Base-by-base conservation (phyloP, 257 asterid species). In the Nicotiana paniculata region DNA sequence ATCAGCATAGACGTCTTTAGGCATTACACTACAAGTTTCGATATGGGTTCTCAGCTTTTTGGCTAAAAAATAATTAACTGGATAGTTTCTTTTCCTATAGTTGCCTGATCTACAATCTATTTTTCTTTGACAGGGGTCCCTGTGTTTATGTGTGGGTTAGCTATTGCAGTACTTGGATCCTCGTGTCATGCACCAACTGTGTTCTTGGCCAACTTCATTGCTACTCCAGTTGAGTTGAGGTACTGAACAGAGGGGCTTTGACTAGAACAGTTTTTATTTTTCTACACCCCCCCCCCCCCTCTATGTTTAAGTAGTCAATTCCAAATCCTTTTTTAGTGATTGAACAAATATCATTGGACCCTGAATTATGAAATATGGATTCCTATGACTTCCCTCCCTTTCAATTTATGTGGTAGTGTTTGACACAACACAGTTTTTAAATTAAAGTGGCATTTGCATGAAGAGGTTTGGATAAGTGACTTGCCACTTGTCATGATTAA, bases 141-240 rank as follows among this genome's bases (percentile, higher is more conserved):
- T 9, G 95, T 95, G 55, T 91, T 95, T 79, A 89, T 93, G 11
- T 95, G 99, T 59, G 99, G 97, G 57, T 35, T 92, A 84, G 96
- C 97, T 77, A 91, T 92, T 84, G 98, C 95, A 11, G 46, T 90
- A 46, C 95, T 92, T 51, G 90, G 98, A 86, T 86, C 96, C 75
- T 85, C 67, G 63, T 92, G 93, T 64, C 96, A 95, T 87, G 97
- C 99, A 83, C 98, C 99, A 33, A 95, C 98, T 55, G 94, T 95
- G 48, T 92, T 95, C 98, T 88, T 93, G 83, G 89, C 98, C 28
- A 95, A 95, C 86, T 92, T 95, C 69, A 85, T 91, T 72, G 97
- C 95, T 35, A 95, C 99, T 75, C 98, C 98, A 6, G 77, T 93
- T 81, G 99, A 95, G 82, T 85, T 95, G 81, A 92, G 99, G 99